phyloP scores from a whole-genome alignment of 208 protist species.

The Trypanosoma lewisi region DNA sequence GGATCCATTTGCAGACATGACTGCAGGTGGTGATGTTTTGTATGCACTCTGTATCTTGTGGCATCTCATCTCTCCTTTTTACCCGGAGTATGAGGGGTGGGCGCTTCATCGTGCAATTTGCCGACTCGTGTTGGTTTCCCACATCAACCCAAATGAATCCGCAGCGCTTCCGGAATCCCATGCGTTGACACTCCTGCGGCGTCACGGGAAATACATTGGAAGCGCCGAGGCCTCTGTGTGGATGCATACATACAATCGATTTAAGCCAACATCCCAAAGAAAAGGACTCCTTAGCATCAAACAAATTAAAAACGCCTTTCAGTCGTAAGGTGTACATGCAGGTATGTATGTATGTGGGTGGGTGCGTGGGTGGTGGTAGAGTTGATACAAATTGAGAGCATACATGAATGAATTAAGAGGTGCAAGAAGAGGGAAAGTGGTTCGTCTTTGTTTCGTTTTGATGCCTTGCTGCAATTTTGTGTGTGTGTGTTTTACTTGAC shows the following conservation, averaged over 20 bases:
- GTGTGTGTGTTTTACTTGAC: no score
- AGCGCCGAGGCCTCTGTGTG: constrained; percentile 32
- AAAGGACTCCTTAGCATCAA: constrained; percentile 42
- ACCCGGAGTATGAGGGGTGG: constrained; percentile 80
- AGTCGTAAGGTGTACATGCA: constrained; percentile 6
- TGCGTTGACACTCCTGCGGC: constrained; percentile 48
- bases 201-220: constrained; percentile 61
- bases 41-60: constrained; percentile 48
- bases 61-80: constrained; percentile 64
- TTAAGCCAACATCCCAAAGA: constrained; percentile 26
- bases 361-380: neutral
- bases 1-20: constrained; percentile 2
- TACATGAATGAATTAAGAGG: no score
- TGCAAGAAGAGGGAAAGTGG: no score
- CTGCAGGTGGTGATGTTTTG: constrained; percentile 48
- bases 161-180: constrained; percentile 26
- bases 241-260: constrained; percentile 54
- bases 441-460: no score
- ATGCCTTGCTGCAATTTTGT: no score
- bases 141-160: constrained; percentile 17
- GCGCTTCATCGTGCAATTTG: constrained; percentile 69
- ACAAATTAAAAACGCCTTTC: constrained; percentile 59
- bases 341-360: neutral
- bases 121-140: constrained; percentile 44
- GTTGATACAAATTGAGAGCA: no score